Evolutionary conservation across 2,329 filamentous ascomycete genomes (phyloP).

Genomic region (Corynespora cassiicola): DNA sequence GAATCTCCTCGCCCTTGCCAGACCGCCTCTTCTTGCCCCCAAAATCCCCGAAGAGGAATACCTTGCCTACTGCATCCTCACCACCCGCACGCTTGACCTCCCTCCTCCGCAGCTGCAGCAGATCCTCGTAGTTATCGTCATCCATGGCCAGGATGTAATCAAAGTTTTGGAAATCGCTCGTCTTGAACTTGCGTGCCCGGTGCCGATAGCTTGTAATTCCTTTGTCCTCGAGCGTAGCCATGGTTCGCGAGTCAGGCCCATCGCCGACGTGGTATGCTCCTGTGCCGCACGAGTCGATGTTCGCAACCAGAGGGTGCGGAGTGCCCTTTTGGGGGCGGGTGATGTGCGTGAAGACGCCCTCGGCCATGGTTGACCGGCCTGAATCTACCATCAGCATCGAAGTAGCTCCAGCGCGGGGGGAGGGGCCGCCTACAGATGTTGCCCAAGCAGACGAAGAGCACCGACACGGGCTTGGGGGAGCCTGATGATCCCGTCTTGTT

Average conservation of each 20-base stretch:
- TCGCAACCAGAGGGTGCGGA: slow-evolving; percentile 61
- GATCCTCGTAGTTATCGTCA: slow-evolving; percentile 75
- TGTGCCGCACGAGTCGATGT: slow-evolving; percentile 89
- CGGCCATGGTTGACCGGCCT: slow-evolving; percentile 88
- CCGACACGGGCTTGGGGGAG: slow-evolving; percentile 60
- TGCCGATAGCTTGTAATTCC: slow-evolving; percentile 81
- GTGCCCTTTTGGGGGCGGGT: slow-evolving; percentile 60
- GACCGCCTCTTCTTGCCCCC: slow-evolving; percentile 57
- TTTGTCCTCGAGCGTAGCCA: slow-evolving; percentile 76
- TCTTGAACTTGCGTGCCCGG: slow-evolving; percentile 73
- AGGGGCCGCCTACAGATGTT: slow-evolving; percentile 75
- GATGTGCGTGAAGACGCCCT: slow-evolving; percentile 85
- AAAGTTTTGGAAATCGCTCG: slow-evolving; percentile 80
- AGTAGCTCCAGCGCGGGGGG: slow-evolving; percentile 50
- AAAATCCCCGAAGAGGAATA: slow-evolving; percentile 88
- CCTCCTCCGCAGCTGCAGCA: slow-evolving; percentile 64
- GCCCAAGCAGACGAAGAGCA: slow-evolving; percentile 94
- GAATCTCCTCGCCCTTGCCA: slow-evolving; percentile 71
- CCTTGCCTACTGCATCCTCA: slow-evolving; percentile 53
- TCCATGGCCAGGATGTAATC: slow-evolving; percentile 98
- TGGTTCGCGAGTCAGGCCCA: slow-evolving; percentile 80
- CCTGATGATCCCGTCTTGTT: no score
- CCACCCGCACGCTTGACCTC: slow-evolving; percentile 52
- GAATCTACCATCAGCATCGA: slow-evolving; percentile 7
- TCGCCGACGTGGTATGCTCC: slow-evolving; percentile 84